Base-by-base conservation (phyloP, 768 basidiomycete genomes). In the Leccinum subtestaceum region DNA sequence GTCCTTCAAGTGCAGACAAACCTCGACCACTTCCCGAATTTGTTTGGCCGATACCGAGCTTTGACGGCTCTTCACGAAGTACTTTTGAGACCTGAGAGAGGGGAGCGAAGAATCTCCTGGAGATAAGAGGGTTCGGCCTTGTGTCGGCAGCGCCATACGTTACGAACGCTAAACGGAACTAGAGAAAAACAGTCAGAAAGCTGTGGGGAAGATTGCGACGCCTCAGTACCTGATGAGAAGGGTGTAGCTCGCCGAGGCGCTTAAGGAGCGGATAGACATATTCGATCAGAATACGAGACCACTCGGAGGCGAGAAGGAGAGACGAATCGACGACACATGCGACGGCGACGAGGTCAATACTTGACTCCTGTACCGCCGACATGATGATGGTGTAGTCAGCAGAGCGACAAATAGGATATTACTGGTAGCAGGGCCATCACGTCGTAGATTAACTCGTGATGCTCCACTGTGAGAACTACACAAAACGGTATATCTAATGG, bases 1-100 rank as follows among this genome's bases (percentile, higher is more conserved):
- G 69, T 8, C 85, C 89, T 58, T 91, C 89, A 7, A 91, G 72
- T 4, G 85, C 84, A 27, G 87, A 85, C 81, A 89, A 80, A 1
- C 88, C 88, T 29, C 69, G 69, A 8, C 68, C 65, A 1, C 78
- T 78, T 6, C 80, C 81, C 8, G 78, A 78, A 48, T 76, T 77
- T 1, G 83, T 83, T 58, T 77, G 73, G 3, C 88, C 88, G 17
- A 90, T 76, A 2, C 86, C 87, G 6, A 87, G 71, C 32, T 77
- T 79, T 11, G 67, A 62, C 3, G 80, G 77, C 1, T 84, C 78
- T 17, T 77, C 74, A 13, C 74, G 75, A 59, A 88, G 72, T 52
- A 82, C 77, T 55, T 74, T 77, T 4, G 76, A 67, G 40, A 85
- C 73, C 4, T 65, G 56, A 1, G 62, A 58, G 38, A 77, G 71